These are phyloP conservation scores for Rehmannia glutinosa DNA, from an alignment of 257 asterid genomes.

Conservation along the genomic window DNA sequence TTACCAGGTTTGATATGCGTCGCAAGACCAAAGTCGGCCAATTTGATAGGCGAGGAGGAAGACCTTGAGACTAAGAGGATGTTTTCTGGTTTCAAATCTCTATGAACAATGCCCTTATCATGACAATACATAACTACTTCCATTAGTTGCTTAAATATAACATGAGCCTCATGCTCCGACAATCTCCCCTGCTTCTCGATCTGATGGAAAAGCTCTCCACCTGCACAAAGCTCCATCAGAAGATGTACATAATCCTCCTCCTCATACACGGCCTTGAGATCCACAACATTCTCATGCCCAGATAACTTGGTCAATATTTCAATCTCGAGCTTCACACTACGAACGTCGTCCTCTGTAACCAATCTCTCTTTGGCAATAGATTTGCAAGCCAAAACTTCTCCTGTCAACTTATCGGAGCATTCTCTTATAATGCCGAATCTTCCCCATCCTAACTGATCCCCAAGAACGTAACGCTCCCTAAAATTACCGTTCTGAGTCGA, in stretches of 20 bases:
- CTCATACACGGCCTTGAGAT: slow-evolving; percentile 63
- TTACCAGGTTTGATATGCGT: slow-evolving; percentile 44
- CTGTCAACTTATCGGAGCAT: slow-evolving; percentile 45
- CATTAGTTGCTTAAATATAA: slow-evolving; percentile 46
- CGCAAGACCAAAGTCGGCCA: slow-evolving; percentile 70
- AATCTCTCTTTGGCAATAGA: slow-evolving; percentile 55
- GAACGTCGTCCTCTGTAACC: slow-evolving; percentile 41
- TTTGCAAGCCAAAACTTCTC: slow-evolving; percentile 61
- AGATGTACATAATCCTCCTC: slow-evolving; percentile 56
- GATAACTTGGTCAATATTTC: slow-evolving; percentile 48
- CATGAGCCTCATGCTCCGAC: slow-evolving; percentile 40
- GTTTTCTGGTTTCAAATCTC: slow-evolving; percentile 66
- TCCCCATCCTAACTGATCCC: slow-evolving; percentile 57
- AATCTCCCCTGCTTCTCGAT: slow-evolving; percentile 48
- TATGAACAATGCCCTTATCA: slow-evolving; percentile 43
- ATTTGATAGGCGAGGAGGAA: slow-evolving; percentile 45
- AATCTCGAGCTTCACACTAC: slow-evolving; percentile 58
- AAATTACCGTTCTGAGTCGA: slow-evolving; percentile 36
- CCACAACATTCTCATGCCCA: slow-evolving; percentile 55
- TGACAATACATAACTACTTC: slow-evolving; percentile 54
- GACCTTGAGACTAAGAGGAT: slow-evolving; percentile 42
- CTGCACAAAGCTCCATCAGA: slow-evolving; percentile 66
- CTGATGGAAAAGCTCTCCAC: slow-evolving; percentile 60
- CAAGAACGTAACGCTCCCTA: slow-evolving; percentile 39
- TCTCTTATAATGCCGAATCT: slow-evolving; percentile 54